phyloP scores from a whole-genome alignment of 108 stramenopile species.

The Fistulifera pelliculosa region DNA sequence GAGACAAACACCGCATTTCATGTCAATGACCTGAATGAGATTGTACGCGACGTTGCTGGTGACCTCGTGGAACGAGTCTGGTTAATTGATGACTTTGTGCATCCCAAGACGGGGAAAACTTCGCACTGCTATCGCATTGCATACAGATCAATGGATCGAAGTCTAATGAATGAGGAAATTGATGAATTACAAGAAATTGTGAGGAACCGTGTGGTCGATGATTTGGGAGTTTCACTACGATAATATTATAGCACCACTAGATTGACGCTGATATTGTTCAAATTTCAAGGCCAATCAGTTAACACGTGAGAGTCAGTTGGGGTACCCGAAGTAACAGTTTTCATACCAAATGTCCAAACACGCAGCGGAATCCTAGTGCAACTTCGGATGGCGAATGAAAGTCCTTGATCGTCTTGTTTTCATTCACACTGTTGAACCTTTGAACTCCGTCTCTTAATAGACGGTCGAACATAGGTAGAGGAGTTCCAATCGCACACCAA shows the following conservation, averaged over 20 bases:
- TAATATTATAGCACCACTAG: conserved; percentile 12
- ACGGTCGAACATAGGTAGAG: conserved; percentile 73
- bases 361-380: conserved; percentile 70
- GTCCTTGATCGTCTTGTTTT: conserved; percentile 16
- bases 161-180: conserved; percentile 94
- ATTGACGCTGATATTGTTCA: no score
- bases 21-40: conserved; percentile 84
- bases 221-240: conserved; percentile 24
- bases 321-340: no score
- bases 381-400: conserved; percentile 68
- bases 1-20: conserved; percentile 53
- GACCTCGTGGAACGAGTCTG: conserved; percentile 89
- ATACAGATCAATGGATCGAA: conserved; percentile 94
- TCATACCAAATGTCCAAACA: conserved; percentile 77
- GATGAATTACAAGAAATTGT: conserved; percentile 83
- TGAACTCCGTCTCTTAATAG: conserved; percentile 69
- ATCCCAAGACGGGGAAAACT: conserved; percentile 81
- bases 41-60: conserved; percentile 85
- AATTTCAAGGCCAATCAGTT: no score
- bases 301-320: no score
- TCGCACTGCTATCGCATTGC: conserved; percentile 89
- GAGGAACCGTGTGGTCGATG: conserved; percentile 18
- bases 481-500: conserved; percentile 71
- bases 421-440: conserved; percentile 25
- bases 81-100: conserved; percentile 84